Conservation (phyloP, 768 basidiomycete genomes). For the Podaxis sp. region DNA sequence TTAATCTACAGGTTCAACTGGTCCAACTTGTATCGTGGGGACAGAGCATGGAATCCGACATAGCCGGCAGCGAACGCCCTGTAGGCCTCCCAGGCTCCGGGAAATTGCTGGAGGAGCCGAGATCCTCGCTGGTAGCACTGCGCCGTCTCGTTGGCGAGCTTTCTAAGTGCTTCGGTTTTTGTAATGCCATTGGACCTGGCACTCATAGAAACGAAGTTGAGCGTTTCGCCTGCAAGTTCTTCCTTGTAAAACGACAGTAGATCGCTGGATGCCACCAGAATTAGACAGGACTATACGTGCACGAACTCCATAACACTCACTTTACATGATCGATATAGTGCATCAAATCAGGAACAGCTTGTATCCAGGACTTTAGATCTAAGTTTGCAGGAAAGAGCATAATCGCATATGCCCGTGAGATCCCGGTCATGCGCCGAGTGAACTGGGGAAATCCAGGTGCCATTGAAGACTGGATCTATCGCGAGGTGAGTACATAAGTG, state of each 20-base stretch:
- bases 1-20: too few relatives aligned
- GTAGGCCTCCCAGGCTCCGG: not conserved
- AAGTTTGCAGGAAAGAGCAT: not conserved
- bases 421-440: not conserved
- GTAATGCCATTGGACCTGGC: not conserved
- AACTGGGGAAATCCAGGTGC: not conserved
- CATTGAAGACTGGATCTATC: not conserved
- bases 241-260: constrained; percentile 40
- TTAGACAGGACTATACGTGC: not conserved
- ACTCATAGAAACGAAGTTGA: not conserved
- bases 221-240: constrained; percentile 22
- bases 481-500: not conserved
- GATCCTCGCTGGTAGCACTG: not conserved
- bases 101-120: not conserved
- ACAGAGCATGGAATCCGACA: not conserved
- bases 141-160: not conserved
- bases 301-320: not conserved
- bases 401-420: not conserved
- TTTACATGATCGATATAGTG: constrained; percentile 3
- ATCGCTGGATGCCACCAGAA: constrained; percentile 26
- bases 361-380: not conserved
- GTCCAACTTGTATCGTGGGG: too few relatives aligned
- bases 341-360: constrained; percentile 8
- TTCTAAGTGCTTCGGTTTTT: not conserved
- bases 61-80: not conserved